Evolutionary conservation across 306 rosid genomes (phyloP), one percentile per base, ranked within the genome.

Genomic region (Mimosa pudica): DNA sequence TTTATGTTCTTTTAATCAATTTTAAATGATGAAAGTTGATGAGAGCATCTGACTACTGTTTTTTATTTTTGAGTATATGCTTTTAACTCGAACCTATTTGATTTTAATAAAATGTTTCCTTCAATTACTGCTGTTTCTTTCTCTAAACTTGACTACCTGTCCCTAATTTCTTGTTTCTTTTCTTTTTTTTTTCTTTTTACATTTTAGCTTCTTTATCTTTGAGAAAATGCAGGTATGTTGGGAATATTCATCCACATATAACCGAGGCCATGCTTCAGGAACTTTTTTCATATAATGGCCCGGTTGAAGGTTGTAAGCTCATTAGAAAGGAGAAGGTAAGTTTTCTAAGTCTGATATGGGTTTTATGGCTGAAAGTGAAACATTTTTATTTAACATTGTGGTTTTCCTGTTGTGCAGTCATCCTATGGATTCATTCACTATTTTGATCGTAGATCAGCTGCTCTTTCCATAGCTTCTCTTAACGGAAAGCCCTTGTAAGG

Each of bases 251-350:
- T 77, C 79, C 94, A 10, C 99, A 93, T 80, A 98, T 95, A 57
- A 92, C 99, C 3, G 99, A 95, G 78, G 96, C 96, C 6, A 96
- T 95, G 81, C 87, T 95, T 83, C 99, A 93, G 91, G 99, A 95
- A 87, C 97, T 95, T 81, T 95, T 95, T 72, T 88, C 91, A 10
- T 89, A 93, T 85, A 89, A 93, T 62, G 99, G 99, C 69, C 94
- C 89, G 9, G 94, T 95, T 67, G 99, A 95, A 88, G 89, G 91
- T 78, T 93, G 98, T 83, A 95, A 95, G 73, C 98, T 95, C 79
- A 83, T 95, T 75, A 91, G 99, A 80, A 95, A 95, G 84, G 99
- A 95, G 82, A 93, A 95, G 91, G 99, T 91, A 72, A 60, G 79
- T 14, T 66, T 74, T 64, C 51, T 38, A 57, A 46, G 11, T 46